Conservation (phyloP, 192 early-diverging fungal genomes). For the Umbelopsis ramanniana region DNA sequence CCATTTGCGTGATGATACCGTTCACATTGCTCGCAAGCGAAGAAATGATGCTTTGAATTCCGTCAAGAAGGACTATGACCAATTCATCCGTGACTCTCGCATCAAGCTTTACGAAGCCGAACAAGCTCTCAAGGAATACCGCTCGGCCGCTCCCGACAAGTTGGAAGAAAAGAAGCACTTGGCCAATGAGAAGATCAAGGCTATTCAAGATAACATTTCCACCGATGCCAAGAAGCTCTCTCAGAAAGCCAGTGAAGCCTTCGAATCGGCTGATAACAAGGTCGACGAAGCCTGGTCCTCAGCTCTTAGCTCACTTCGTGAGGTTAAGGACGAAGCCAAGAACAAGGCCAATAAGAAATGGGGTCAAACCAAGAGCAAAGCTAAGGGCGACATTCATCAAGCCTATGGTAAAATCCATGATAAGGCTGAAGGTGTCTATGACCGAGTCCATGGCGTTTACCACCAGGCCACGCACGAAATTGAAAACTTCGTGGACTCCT, state of each 20-base stretch:
- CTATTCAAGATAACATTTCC: conserved; percentile 25
- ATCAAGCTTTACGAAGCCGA: conserved; percentile 21
- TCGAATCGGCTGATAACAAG: conserved; percentile 27
- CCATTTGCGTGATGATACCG: conserved; percentile 12
- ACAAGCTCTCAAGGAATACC: conserved; percentile 15
- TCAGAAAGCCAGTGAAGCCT: conserved; percentile 22
- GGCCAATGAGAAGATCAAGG: conserved; percentile 27
- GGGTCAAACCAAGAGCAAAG: conserved; percentile 12
- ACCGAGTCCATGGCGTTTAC: conserved; percentile 36
- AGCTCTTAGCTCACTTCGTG: conserved; percentile 1
- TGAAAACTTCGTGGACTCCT: not conserved
- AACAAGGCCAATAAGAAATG: not conserved
- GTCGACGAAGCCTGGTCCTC: conserved; percentile 2
- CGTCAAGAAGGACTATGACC: conserved; percentile 20
- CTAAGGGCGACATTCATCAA: not conserved
- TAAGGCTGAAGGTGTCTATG: conserved; percentile 15
- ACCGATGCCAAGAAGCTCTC: conserved; percentile 24
- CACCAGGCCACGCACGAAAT: not conserved
- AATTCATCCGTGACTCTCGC: conserved; percentile 5
- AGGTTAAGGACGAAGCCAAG: not conserved
- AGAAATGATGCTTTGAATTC: conserved; percentile 1
- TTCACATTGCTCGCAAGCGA: not conserved
- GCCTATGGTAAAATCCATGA: not conserved
- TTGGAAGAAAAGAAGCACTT: conserved; percentile 26
- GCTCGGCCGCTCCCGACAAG: conserved; percentile 19